Evolutionary conservation across 2,329 filamentous ascomycete genomes (phyloP), one percentile per base, ranked within the genome.

Genomic region (Colletotrichum tofieldiae): DNA sequence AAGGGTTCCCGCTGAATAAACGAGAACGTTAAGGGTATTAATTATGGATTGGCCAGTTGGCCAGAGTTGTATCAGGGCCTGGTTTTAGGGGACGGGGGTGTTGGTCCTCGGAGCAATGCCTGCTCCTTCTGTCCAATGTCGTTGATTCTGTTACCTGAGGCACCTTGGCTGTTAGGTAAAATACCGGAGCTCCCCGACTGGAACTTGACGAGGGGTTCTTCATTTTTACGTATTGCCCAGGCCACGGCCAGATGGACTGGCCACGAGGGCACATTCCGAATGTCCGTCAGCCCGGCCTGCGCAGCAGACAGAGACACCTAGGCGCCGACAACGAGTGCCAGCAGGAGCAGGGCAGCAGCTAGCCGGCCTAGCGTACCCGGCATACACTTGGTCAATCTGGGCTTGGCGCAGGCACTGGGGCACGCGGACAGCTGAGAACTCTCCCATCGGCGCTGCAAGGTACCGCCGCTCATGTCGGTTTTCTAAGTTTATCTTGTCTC

Each of bases 261-360:
- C 68, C 65, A 68, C 65, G 65, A 71, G 68, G 52, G 39, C 47
- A 54, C 67, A 35, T 52, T 66, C 47, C 45, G 51, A 71, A 52
- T 45, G 64, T 56, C 35, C 55, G 55, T 35, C 63, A 37, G 37
- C 62, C 62, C 47, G 29, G 8, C 54, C 37, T 37, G 47, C 39
- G 29, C 20, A 49, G 29, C 8, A 41, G 23, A 45, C n/a, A 41
- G 39, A 39, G n/a, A 54, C 3, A 6, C 8, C 43, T n/a, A 14
- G 51, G 18, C 18, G 52, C 52, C 12, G 20, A 55, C 52, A n/a
- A n/a, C 32, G 47, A 45, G 35, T n/a, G 41, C 47, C 32, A 56
- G 20, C n/a, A 62, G 12, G 16, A 26, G 32, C n/a, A 20, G 23
- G 20, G 14, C 20, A 39, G 43, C 37, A 59, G 56, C 37, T 23